Percentiles rank a stretch among this genome's conserved stretches.
Evolutionary conservation across 257 asterid genomes (phyloP).

Genomic region (Nemophila menziesii): DNA sequence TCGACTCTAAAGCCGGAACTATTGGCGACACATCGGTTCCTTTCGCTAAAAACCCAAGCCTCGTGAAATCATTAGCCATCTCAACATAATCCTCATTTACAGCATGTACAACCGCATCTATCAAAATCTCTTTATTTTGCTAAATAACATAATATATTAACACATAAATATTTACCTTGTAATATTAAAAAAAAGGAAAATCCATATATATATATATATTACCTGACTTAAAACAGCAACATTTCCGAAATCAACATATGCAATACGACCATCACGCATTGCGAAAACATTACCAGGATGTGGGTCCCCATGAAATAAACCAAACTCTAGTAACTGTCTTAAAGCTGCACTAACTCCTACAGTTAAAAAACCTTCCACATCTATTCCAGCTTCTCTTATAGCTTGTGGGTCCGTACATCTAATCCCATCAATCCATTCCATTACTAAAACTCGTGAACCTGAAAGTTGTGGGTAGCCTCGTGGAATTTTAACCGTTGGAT

Average conservation of each 20-base stretch:
- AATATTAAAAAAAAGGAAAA: not conserved
- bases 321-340: constrained; percentile 91
- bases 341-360: constrained; percentile 98
- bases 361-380: constrained; percentile 75
- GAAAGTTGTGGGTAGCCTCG: constrained; percentile 68
- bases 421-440: constrained; percentile 99
- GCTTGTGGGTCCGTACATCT: constrained; percentile 99
- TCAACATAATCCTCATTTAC: constrained; percentile 96
- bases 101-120: constrained; percentile 99
- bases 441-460: constrained; percentile 88
- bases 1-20: constrained; percentile 91
- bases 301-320: constrained; percentile 96
- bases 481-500: constrained; percentile 96
- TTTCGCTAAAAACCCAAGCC: constrained; percentile 94
- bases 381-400: constrained; percentile 78
- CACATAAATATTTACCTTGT: not conserved
- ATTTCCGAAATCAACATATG: constrained; percentile 96
- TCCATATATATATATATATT: constrained; percentile 4
- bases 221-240: constrained; percentile 99
- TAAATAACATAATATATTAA: constrained; percentile 20
- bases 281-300: constrained; percentile 99
- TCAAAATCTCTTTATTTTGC: constrained; percentile 96
- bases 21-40: constrained; percentile 97
- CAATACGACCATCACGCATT: constrained; percentile 98
- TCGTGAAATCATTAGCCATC: constrained; percentile 99